phyloP scores from a whole-genome alignment of 805 yeast species.

The Saturnispora besseyi region DNA sequence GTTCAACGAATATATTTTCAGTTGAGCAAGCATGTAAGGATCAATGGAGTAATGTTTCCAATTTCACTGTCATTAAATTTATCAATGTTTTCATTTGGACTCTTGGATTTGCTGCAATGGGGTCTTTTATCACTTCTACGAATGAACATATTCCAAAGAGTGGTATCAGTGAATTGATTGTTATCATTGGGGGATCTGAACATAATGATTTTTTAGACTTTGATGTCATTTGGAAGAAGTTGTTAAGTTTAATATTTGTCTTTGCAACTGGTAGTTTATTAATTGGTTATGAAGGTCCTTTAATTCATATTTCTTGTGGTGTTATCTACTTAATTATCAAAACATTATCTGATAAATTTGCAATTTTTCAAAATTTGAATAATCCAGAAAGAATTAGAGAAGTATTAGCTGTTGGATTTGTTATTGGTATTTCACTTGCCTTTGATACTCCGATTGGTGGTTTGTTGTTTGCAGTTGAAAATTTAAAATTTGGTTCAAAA shows the following conservation, averaged over 20 bases:
- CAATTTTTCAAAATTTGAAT: conserved; percentile 9
- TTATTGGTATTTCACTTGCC: conserved; percentile 79
- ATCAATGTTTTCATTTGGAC: conserved; percentile 31
- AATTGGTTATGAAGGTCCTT: conserved; percentile 83
- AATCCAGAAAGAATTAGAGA: conserved; percentile 61
- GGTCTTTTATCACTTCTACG: conserved; percentile 26
- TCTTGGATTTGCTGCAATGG: conserved; percentile 30
- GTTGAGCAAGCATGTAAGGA: conserved; percentile 27
- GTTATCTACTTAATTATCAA: conserved; percentile 35
- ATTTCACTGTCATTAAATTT: not conserved
- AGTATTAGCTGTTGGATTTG: conserved; percentile 62
- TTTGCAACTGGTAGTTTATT: conserved; percentile 65
- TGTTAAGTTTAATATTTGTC: conserved; percentile 50
- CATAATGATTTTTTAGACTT: conserved; percentile 44
- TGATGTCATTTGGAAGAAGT: conserved; percentile 45
- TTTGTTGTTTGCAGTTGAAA: conserved; percentile 67
- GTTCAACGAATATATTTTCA: conserved; percentile 27
- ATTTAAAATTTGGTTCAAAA: conserved; percentile 52
- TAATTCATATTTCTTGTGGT: conserved; percentile 71
- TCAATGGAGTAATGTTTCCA: conserved; percentile 18
- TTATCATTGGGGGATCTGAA: conserved; percentile 57
- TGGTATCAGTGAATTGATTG: conserved; percentile 70
- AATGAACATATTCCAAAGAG: conserved; percentile 38
- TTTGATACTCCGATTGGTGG: conserved; percentile 88
- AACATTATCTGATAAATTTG: conserved; percentile 18